Evolutionary conservation across 306 rosid species (phyloP).

Genomic region (Trifolium pratense): DNA sequence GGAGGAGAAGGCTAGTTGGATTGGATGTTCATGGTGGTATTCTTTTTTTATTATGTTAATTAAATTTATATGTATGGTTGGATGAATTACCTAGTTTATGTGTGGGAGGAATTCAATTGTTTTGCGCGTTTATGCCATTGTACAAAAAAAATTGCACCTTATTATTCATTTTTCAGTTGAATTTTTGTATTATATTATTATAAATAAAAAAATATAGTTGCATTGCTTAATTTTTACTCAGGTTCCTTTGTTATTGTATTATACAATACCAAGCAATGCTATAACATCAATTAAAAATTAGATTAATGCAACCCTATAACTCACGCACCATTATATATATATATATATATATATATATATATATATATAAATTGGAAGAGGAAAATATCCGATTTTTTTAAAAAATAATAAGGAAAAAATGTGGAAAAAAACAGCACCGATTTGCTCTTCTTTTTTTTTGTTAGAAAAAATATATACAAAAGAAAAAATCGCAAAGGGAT

Average conservation of each 20-base stretch:
- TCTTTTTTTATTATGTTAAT: neutral
- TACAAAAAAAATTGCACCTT: constrained; percentile 22
- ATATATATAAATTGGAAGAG: too few species aligned
- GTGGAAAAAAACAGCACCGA: too few species aligned
- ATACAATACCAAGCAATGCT: neutral
- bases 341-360: too few species aligned
- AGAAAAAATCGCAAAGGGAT: too few species aligned
- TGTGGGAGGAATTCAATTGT: neutral
- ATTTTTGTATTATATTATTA: neutral
- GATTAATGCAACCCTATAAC: too few species aligned
- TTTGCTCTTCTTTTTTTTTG: too few species aligned
- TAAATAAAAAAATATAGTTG: neutral
- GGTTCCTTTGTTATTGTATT: neutral
- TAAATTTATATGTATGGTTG: constrained; percentile 2
- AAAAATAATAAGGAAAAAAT: too few species aligned
- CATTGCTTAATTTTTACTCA: neutral
- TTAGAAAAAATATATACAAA: too few species aligned
- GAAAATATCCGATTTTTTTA: too few species aligned
- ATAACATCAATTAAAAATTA: neutral
- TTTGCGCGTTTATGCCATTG: constrained; percentile 7
- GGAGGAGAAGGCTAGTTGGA: neutral
- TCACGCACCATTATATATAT: too few species aligned
- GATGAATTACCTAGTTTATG: constrained; percentile 8
- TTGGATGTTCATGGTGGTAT: neutral
- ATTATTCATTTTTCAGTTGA: neutral